These are phyloP conservation scores for Colletotrichum karsti DNA, from an alignment of 2,329 filamentous ascomycete species.

Conservation along the genomic window DNA sequence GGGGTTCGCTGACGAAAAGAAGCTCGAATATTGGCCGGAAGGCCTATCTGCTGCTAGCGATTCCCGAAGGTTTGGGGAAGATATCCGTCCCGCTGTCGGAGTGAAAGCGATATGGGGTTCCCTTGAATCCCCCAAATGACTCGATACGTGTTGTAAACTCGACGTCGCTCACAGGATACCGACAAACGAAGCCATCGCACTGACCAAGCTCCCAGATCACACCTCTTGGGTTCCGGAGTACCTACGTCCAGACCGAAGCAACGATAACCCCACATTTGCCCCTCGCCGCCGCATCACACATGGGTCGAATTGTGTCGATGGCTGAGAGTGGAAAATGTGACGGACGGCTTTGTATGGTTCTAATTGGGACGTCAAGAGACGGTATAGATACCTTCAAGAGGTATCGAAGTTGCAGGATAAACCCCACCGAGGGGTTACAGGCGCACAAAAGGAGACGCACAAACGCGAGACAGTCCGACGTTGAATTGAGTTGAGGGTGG, in stretches of 20 bases:
- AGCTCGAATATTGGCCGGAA: slow-evolving; percentile 21
- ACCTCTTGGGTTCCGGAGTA: slow-evolving; percentile 2
- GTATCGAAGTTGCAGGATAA: not conserved
- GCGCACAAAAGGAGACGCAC: slow-evolving; percentile 18
- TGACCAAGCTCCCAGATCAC: slow-evolving; percentile 6
- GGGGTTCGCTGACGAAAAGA: slow-evolving; percentile 24
- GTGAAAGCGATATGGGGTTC: slow-evolving; percentile 12
- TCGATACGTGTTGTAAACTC: slow-evolving; percentile 24
- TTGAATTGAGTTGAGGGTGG: not conserved
- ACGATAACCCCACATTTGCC: slow-evolving; percentile 22
- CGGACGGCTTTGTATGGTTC: not conserved
- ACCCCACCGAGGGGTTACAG: slow-evolving; percentile 20
- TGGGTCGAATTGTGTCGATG: slow-evolving; percentile 16
- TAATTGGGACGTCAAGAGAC: not conserved
- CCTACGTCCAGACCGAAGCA: slow-evolving; percentile 1
- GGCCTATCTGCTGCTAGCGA: slow-evolving; percentile 17
- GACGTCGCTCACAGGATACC: slow-evolving; percentile 24
- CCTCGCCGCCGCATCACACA: slow-evolving; percentile 18
- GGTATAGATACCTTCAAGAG: slow-evolving; percentile 21
- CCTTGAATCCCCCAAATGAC: slow-evolving; percentile 22
- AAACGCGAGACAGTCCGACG: slow-evolving; percentile 1
- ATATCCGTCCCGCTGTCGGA: slow-evolving; percentile 20
- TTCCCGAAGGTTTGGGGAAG: slow-evolving; percentile 24
- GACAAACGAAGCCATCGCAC: slow-evolving; percentile 22
- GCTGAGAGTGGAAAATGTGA: slow-evolving; percentile 13